These are phyloP conservation scores for Clavariopsis aquatica DNA, from an alignment of 495 filamentous ascomycete genomes.

Conservation along the genomic window DNA sequence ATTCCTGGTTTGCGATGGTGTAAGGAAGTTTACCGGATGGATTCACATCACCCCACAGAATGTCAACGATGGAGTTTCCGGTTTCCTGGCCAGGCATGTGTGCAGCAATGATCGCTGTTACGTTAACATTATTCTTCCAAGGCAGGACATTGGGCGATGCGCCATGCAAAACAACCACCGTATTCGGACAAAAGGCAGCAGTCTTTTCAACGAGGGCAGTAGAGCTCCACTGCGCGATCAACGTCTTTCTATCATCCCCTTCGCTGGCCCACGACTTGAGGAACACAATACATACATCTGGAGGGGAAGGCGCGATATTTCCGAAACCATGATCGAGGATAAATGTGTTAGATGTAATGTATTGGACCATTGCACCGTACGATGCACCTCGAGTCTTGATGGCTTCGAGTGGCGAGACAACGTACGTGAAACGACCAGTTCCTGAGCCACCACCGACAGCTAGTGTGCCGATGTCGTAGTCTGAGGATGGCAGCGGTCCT, in stretches of 20 bases:
- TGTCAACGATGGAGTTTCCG: conserved; percentile 32
- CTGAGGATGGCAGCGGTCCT: conserved; percentile 16
- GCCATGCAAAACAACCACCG: conserved; percentile 41
- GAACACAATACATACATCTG: conserved; percentile 57
- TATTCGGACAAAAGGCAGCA: conserved; percentile 38
- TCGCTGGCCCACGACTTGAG: conserved; percentile 60
- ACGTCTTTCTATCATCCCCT: conserved; percentile 48
- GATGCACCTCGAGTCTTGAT: conserved; percentile 46
- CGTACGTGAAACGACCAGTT: conserved; percentile 52
- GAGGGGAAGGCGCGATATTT: conserved; percentile 34
- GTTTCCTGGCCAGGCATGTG: conserved; percentile 42
- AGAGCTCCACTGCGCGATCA: conserved; percentile 52
- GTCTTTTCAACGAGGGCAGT: conserved; percentile 39
- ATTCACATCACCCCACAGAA: conserved; percentile 37
- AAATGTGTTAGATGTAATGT: conserved; percentile 48
- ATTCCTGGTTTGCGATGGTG: conserved; percentile 34
- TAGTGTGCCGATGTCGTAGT: conserved; percentile 60
- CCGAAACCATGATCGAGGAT: conserved; percentile 42
- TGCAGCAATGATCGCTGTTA: conserved; percentile 44
- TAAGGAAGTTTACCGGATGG: conserved; percentile 39
- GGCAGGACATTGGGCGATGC: conserved; percentile 39
- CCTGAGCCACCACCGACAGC: conserved; percentile 63
- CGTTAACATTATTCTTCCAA: conserved; percentile 41
- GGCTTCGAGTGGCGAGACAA: conserved; percentile 61
- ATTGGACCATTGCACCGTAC: conserved; percentile 33